Evolutionary conservation across 2,329 filamentous ascomycete species (phyloP).

Genomic region (Fusarium miscanthi): DNA sequence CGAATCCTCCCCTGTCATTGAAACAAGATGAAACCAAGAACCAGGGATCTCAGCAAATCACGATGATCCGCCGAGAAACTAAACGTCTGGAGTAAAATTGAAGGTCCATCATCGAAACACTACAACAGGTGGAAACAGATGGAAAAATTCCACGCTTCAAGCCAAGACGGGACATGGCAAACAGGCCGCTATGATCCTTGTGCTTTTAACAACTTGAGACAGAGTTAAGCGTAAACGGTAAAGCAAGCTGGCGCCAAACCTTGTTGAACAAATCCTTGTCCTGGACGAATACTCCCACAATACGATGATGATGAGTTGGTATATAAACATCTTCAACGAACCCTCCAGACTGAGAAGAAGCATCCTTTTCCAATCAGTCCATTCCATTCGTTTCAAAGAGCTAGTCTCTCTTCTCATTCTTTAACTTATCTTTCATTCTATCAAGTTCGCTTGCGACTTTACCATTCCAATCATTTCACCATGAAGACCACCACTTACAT

Average conservation of each 20-base stretch:
- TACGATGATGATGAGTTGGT: not conserved
- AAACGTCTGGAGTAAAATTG: conserved; percentile 7
- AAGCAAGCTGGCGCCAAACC: not conserved
- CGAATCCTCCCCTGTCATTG: not conserved
- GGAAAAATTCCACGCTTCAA: not conserved
- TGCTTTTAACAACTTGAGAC: not conserved
- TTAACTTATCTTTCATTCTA: conserved; percentile 6
- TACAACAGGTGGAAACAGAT: conserved; percentile 3
- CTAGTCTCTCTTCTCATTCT: conserved; percentile 25
- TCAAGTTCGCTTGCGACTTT: conserved; percentile 12
- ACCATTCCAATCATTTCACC: conserved; percentile 1
- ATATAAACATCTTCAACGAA: conserved; percentile 1
- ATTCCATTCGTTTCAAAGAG: conserved; percentile 24
- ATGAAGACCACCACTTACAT: conserved; percentile 22
- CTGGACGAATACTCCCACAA: not conserved
- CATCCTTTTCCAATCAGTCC: conserved; percentile 18
- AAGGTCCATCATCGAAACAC: not conserved
- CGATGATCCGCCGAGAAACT: conserved; percentile 5
- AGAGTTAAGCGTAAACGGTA: not conserved
- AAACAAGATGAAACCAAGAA: conserved; percentile 13
- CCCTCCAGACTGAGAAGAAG: not conserved
- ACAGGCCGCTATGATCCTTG: not conserved
- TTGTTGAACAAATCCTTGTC: not conserved
- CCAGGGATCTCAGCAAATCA: not conserved
- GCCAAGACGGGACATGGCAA: not conserved